phyloP scores from a whole-genome alignment of 169 alveolate species.

The Fabrea salina region DNA sequence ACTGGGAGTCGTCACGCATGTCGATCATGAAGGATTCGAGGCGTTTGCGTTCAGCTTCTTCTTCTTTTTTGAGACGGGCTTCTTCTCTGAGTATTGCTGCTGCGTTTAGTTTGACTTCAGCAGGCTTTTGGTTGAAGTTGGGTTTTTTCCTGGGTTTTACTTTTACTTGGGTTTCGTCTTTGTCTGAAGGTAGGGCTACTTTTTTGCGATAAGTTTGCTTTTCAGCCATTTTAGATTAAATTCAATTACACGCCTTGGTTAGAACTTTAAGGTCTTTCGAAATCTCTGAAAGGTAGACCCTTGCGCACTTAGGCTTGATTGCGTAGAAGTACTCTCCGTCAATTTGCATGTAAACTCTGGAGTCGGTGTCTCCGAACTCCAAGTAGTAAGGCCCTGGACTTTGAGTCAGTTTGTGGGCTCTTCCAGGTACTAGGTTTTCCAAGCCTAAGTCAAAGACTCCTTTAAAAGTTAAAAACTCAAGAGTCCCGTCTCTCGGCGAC shows the following conservation, averaged over 20 bases:
- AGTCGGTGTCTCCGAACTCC: conserved; percentile 26
- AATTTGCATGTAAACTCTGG: conserved; percentile 34
- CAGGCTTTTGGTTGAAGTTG: conserved; percentile 26
- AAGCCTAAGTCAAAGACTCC: conserved; percentile 31
- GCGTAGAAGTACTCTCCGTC: conserved; percentile 48
- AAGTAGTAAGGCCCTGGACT: conserved; percentile 49
- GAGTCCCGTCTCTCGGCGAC: conserved; percentile 41
- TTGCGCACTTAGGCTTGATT: conserved; percentile 16
- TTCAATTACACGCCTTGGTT: too few relatives aligned
- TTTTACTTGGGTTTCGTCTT: conserved; percentile 32
- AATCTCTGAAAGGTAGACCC: conserved; percentile 13
- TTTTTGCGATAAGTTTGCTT: conserved; percentile 30
- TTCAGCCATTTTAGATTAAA: conserved; percentile 10
- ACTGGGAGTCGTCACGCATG: conserved; percentile 77
- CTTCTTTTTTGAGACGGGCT: conserved; percentile 65
- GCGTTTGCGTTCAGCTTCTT: conserved; percentile 71
- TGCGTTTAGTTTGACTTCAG: conserved; percentile 71
- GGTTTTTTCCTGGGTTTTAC: neutral
- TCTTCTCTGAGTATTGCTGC: conserved; percentile 86
- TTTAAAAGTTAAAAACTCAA: conserved; percentile 42
- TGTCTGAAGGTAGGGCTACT: conserved; percentile 14
- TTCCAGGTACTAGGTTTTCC: conserved; percentile 39
- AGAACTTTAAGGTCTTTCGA: too few relatives aligned
- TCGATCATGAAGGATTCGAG: conserved; percentile 74
- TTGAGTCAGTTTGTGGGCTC: conserved; percentile 33